Conservation (phyloP, 805 yeast species). For the Candida jianshihensis region DNA sequence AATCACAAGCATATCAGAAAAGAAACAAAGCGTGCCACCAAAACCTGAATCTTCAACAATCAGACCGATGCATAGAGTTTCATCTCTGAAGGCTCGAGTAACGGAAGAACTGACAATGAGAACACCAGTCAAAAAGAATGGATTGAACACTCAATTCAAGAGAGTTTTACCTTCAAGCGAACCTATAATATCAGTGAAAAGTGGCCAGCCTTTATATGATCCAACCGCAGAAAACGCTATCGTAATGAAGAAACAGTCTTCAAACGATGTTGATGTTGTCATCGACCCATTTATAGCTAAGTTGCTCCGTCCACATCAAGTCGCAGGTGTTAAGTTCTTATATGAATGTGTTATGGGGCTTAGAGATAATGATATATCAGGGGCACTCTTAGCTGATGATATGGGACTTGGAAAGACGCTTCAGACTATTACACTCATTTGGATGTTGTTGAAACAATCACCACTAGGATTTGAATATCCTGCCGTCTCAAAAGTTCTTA, state of each 20-base stretch:
- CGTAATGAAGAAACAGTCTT: conserved; percentile 30
- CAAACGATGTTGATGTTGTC: conserved; percentile 36
- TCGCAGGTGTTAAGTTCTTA: conserved; percentile 75
- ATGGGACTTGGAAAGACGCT: conserved; percentile 95
- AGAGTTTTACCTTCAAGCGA: conserved; percentile 18
- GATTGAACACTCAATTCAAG: conserved; percentile 18
- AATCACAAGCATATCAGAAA: conserved; percentile 14
- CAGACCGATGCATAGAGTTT: not conserved
- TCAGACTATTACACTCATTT: conserved; percentile 74
- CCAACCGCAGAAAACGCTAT: conserved; percentile 29
- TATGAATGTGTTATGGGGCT: conserved; percentile 79
- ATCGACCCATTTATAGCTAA: conserved; percentile 52
- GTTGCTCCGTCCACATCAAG: conserved; percentile 74
- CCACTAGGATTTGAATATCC: conserved; percentile 36
- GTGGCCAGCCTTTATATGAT: conserved; percentile 33
- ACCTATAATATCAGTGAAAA: conserved; percentile 6
- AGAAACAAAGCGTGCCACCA: conserved; percentile 3
- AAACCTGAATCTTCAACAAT: not conserved
- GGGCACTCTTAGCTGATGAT: conserved; percentile 90
- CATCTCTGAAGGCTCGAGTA: not conserved
- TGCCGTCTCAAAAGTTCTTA: conserved; percentile 50
- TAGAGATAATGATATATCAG: conserved; percentile 42
- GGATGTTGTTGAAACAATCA: conserved; percentile 68
- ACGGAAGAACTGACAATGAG: conserved; percentile 8
- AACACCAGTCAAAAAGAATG: not conserved